These are phyloP conservation scores for Rhodamnia rubescens DNA, from an alignment of 345 rosid genomes.

Conservation along the genomic window DNA sequence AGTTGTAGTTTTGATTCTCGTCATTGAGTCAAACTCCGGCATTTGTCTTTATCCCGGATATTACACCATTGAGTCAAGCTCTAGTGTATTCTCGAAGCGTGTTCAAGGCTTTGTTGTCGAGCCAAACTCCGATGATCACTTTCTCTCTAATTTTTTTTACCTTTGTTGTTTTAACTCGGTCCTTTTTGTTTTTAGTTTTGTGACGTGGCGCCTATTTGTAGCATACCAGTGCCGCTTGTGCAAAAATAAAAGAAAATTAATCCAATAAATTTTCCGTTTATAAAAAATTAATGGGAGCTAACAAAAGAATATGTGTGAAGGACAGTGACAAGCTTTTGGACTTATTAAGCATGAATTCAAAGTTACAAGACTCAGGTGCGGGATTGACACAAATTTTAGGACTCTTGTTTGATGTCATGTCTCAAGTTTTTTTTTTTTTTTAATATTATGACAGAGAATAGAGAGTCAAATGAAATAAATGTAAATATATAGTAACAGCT, in stretches of 20 bases:
- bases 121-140: no score
- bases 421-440: neutral
- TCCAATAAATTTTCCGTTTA: neutral
- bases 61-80: no score
- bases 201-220: neutral
- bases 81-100: no score
- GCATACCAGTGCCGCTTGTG: neutral
- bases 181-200: neutral
- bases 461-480: no score
- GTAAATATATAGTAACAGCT: neutral
- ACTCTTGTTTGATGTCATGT: neutral
- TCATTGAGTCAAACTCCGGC: no score
- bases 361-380: no score
- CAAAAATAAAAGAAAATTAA: neutral
- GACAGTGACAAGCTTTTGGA: neutral
- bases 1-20: no score
- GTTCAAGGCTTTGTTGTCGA: no score
- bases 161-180: neutral
- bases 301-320: neutral
- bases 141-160: neutral
- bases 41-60: no score
- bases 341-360: neutral
- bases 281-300: neutral
- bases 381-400: no score
- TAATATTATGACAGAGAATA: no score